These are phyloP conservation scores for Eucalyptus albens DNA, from an alignment of 345 rosid species.

Conservation along the genomic window DNA sequence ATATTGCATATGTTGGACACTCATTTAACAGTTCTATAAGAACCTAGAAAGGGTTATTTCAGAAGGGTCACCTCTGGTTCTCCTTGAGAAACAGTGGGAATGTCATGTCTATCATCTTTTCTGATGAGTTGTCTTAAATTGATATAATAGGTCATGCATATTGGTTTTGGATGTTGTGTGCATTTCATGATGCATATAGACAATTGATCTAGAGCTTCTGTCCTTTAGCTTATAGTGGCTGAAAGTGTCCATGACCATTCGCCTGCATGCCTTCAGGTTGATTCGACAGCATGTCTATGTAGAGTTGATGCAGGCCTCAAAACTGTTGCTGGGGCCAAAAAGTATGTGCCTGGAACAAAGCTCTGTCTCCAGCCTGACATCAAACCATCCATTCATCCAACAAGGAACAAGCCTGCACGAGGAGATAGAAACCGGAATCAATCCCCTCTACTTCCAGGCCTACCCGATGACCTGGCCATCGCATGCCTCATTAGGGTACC, in stretches of 20 bases:
- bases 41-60: neutral
- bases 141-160: neutral
- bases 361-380: slow-evolving; percentile 67
- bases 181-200: neutral
- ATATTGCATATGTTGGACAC: neutral
- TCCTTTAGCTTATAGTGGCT: neutral
- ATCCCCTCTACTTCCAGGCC: slow-evolving; percentile 65
- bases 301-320: slow-evolving; percentile 69
- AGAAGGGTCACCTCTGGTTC: neutral
- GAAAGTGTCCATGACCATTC: neutral
- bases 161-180: neutral
- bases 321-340: slow-evolving; percentile 63
- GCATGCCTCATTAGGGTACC: slow-evolving; percentile 77
- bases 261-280: slow-evolving; percentile 38
- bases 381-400: slow-evolving; percentile 65
- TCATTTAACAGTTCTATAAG: neutral
- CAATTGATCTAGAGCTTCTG: neutral
- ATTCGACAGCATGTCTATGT: slow-evolving; percentile 64
- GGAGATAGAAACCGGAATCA: slow-evolving; percentile 53
- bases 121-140: neutral
- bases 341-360: slow-evolving; percentile 55
- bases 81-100: neutral
- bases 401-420: slow-evolving; percentile 38
- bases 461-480: slow-evolving; percentile 74
- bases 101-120: neutral